phyloP scores from a whole-genome alignment of 2,329 filamentous ascomycete genomes.

The Monosporascus sp. region DNA sequence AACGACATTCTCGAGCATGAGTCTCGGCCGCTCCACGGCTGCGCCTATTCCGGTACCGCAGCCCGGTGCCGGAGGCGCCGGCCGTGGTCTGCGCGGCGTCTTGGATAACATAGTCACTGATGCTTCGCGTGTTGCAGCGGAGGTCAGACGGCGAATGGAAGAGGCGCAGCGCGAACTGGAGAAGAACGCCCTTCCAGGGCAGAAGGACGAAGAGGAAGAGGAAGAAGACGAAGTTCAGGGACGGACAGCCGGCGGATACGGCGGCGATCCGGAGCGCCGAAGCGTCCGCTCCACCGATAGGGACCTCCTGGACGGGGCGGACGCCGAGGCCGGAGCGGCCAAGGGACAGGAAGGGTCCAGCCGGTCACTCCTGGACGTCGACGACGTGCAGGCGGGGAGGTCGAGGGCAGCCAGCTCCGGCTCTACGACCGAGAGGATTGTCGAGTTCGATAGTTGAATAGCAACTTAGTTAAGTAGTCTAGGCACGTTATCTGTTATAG shows the following conservation, averaged over 20 bases:
- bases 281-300: conserved; percentile 63
- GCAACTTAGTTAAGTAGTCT: conserved; percentile 14
- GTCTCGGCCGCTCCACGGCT: conserved; percentile 44
- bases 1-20: conserved; percentile 73
- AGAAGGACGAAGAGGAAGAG: conserved; percentile 62
- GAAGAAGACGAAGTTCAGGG: conserved; percentile 57
- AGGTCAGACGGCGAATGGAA: conserved; percentile 89
- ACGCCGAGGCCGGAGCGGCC: conserved; percentile 58
- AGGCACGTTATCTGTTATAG: too few relatives aligned
- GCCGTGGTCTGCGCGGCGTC: conserved; percentile 80
- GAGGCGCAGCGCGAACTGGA: conserved; percentile 91
- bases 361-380: conserved; percentile 21
- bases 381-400: conserved; percentile 17
- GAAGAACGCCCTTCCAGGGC: conserved; percentile 64
- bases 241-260: conserved; percentile 32
- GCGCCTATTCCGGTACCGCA: conserved; percentile 33
- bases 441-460: conserved; percentile 41
- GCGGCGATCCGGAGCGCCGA: conserved; percentile 55
- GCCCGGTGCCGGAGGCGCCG: conserved; percentile 41
- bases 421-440: conserved; percentile 32
- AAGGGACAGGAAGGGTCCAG: conserved; percentile 27
- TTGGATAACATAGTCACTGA: conserved; percentile 97
- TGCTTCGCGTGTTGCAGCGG: conserved; percentile 90
- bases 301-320: conserved; percentile 68
- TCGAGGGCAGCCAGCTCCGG: conserved; percentile 21